Base-by-base conservation (phyloP, 345 rosid species). In the Mercurialis annua region DNA sequence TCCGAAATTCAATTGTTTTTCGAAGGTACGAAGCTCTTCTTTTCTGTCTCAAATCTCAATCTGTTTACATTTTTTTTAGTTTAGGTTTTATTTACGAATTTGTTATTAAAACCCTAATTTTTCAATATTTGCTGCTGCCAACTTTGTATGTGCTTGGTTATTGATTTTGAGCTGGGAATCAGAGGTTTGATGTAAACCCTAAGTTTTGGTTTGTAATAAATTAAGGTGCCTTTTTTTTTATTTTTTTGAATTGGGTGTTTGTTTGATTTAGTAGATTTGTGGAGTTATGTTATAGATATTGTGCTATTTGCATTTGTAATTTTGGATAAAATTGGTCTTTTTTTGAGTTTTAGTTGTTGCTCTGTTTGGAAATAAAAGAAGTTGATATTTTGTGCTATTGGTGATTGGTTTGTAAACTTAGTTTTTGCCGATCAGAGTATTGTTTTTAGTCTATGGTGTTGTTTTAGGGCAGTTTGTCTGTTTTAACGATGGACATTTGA, bases 31-130 rank as follows among this genome's bases (percentile, higher is more conserved):
- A 44, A 40, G 51, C 16, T 61, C 2, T 4, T 29, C 17, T 31
- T 14, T 26, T 34, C 20, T 15, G 18, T 46, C 50, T 68, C 10
- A 58, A 36, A 52, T 46, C 24, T 34, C 26, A 23, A 38, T 64
- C 21, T 36, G 10, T 11, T 10, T 58, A 61, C 56, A 20, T 27
- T 62, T 21, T 24, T 68, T 64, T 63, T 64, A 3, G 6, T 44
- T 17, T 74, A 62, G 0, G 44, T 16, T 61, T 62, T 38, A 58
- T 70, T 77, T 71, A 64, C 81, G 71, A 68, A 73, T 76, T 77
- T 76, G 66, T 76, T 74, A 75, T 76, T 76, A 72, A 81, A 87
- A 83, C 88, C 93, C 86, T 80, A 81, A 76, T 62, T 72, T 53
- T 11, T 36, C 43, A 2, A 11, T 71, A 3, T 8, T n/a, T 44